These are phyloP conservation scores for Heliamphora ciliata DNA, from an alignment of 179 eudicot genomes.

Conservation along the genomic window DNA sequence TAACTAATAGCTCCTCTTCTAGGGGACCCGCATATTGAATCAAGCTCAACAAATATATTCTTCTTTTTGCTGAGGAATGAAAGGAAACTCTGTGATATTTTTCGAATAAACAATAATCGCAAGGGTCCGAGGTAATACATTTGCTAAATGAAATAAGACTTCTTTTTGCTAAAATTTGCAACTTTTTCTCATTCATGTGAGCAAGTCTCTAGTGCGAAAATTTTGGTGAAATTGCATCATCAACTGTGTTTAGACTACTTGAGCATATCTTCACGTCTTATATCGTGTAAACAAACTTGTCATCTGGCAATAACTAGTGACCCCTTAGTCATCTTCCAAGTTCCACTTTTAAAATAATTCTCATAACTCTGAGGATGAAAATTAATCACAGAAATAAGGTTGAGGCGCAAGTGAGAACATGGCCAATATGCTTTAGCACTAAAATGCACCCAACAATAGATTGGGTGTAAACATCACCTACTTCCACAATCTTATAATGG, in stretches of 20 bases:
- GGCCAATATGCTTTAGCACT: not conserved
- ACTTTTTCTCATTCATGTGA: not conserved
- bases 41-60: too few relatives aligned
- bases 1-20: not conserved
- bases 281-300: not conserved
- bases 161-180: too few relatives aligned
- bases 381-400: not conserved
- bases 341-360: not conserved
- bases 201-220: constrained; percentile 9
- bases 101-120: not conserved
- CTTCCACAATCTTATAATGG: not conserved
- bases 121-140: not conserved
- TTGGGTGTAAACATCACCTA: not conserved
- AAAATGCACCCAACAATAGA: not conserved
- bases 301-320: not conserved
- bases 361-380: not conserved
- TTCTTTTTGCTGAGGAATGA: not conserved
- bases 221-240: constrained; percentile 13
- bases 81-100: not conserved
- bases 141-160: not conserved
- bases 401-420: not conserved
- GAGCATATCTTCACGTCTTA: constrained; percentile 5
- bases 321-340: not conserved
- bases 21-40: not conserved
- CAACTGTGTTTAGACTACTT: not conserved